Conservation (phyloP, 768 basidiomycete species). For the Lactifluus pinguis region DNA sequence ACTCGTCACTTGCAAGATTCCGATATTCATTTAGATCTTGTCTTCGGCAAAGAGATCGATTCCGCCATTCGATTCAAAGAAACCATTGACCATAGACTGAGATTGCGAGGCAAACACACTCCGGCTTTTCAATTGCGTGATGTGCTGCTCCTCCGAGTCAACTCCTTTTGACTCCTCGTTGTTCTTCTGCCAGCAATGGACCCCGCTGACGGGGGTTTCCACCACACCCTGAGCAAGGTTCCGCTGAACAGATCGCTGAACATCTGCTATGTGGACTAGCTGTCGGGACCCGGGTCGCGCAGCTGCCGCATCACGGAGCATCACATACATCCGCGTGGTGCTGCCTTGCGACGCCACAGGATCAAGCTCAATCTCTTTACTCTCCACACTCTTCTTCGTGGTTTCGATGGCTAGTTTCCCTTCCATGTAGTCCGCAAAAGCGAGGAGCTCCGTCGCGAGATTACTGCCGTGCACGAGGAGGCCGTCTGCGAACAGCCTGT, state of each 20-base stretch:
- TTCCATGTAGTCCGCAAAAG: conserved; percentile 9
- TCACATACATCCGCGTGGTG: neutral
- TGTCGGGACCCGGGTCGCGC: neutral
- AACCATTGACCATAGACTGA: no score
- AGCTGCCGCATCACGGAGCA: neutral
- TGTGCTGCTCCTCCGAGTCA: neutral
- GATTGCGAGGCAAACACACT: neutral
- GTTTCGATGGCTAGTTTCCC: neutral
- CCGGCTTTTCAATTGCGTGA: neutral
- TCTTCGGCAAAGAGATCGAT: conserved; percentile 3
- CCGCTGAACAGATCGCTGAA: conserved; percentile 12
- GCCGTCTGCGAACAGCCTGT: conserved; percentile 9
- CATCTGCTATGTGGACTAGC: conserved; percentile 15
- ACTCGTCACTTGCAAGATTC: neutral
- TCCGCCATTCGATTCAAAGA: neutral
- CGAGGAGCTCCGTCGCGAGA: conserved; percentile 6
- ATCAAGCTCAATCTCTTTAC: neutral
- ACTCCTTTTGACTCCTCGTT: neutral
- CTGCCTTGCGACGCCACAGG: neutral
- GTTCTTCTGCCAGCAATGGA: neutral
- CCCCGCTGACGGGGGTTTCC: neutral
- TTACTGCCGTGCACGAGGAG: conserved; percentile 2
- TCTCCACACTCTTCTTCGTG: neutral
- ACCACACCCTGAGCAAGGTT: neutral
- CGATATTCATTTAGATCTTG: neutral